Evolutionary conservation across 306 rosid genomes (phyloP), one percentile per base, ranked within the genome.

Genomic region (Astragalus membranaceus): DNA sequence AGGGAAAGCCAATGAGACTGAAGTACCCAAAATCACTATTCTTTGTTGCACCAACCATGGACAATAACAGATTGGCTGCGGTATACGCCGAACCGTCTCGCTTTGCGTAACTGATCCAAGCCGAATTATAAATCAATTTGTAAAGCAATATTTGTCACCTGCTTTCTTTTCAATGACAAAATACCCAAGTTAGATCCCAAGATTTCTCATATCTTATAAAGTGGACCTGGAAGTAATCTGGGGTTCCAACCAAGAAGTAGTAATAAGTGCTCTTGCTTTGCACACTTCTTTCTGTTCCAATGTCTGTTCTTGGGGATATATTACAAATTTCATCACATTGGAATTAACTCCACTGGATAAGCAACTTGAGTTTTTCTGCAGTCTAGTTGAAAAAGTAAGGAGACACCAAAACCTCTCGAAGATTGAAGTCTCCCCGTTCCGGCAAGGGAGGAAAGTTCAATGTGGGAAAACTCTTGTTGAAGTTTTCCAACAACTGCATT

Each of bases 371-470:
- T 41, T 77, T 53, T 50, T 51, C 55, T 47, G 29, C 30, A 37
- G 68, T 77, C 84, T 88, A 93, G 84, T 90, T 90, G 86, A 93
- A 90, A 81, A 93, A 90, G 78, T 88, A 93, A 5, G 88, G 68
- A 62, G 97, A 93, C 61, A 54, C 75, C 70, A 90, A 75, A 76
- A 90, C 97, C 57, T 88, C 88, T 75, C 66, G 87, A 42, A 90
- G 91, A 81, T 90, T 87, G 0, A 90, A 94, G 77, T 90, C 96
- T 63, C 98, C 98, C 44, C 96, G 88, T 44, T 64, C 91, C 1
- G 96, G 98, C 53, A 93, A 72, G 36, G 87, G 85, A 50, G 98
- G 96, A 51, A 93, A 93, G 1, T 51, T 76, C 69, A 86, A 49
- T 5, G 20, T 17, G 32, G 98, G 98, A 48, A 93, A 93, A 53